Percentiles rank a stretch among this genome's conserved stretches.
Evolutionary conservation across 495 filamentous ascomycete species (phyloP).

Genomic region (Diplogelasinospora grovesii): DNA sequence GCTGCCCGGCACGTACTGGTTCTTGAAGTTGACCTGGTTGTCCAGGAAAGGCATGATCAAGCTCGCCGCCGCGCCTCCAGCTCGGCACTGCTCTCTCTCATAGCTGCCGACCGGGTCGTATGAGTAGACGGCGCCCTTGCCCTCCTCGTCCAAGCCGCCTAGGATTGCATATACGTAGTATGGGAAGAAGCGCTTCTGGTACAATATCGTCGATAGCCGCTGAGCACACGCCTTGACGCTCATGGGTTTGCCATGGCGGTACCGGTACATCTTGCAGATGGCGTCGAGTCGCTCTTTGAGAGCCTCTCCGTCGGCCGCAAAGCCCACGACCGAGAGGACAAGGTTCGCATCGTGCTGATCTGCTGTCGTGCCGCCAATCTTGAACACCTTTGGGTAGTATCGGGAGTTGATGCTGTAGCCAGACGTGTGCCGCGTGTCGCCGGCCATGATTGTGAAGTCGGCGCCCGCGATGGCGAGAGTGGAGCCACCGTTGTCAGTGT

Average conservation of each 20-base stretch:
- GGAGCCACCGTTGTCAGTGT: conserved; percentile 95
- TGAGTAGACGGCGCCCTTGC: conserved; percentile 88
- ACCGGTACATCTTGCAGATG: conserved; percentile 94
- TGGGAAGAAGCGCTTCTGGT: conserved; percentile 96
- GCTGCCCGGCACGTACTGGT: conserved; percentile 89
- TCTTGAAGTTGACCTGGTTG: conserved; percentile 99
- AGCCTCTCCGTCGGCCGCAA: conserved; percentile 86
- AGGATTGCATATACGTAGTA: conserved; percentile 94
- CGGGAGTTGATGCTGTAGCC: conserved; percentile 99
- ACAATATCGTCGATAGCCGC: conserved; percentile 85
- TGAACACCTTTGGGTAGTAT: conserved; percentile 90
- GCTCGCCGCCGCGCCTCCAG: conserved; percentile 89
- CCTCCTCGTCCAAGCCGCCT: conserved; percentile 89
- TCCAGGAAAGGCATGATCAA: conserved; percentile 99
- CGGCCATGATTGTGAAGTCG: conserved; percentile 91
- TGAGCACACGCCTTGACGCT: conserved; percentile 88
- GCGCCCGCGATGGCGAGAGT: conserved; percentile 91
- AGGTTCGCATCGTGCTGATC: conserved; percentile 77
- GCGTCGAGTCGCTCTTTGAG: conserved; percentile 84
- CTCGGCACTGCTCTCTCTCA: conserved; percentile 91
- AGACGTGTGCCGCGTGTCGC: conserved; percentile 87
- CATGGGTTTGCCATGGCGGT: conserved; percentile 91
- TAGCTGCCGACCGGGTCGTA: conserved; percentile 97
- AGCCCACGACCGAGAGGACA: conserved; percentile 88
- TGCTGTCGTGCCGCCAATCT: conserved; percentile 83